These are phyloP conservation scores for Vitis hybrid DNA, from an alignment of 177 flowering plant species.

Conservation along the genomic window DNA sequence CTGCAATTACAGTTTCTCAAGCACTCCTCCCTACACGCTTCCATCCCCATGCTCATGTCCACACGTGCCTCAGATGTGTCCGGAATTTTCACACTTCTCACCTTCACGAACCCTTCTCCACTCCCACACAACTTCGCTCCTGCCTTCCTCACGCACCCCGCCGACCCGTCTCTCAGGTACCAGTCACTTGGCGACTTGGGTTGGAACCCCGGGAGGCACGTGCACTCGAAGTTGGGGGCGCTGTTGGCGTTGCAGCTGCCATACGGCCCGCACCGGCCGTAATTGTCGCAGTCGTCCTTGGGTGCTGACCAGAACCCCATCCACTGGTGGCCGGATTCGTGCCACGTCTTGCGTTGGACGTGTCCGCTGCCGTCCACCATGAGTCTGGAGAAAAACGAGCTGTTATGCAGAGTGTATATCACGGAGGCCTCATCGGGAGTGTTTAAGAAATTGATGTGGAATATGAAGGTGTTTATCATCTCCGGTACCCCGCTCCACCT, in stretches of 20 bases:
- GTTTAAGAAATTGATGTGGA: slow-evolving; percentile 6
- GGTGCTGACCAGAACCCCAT: not conserved
- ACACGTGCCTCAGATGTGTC: slow-evolving; percentile 3
- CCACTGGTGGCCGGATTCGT: slow-evolving; percentile 12
- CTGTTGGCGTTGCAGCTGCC: slow-evolving; percentile 18
- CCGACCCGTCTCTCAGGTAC: slow-evolving; percentile 10
- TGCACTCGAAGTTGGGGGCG: slow-evolving; percentile 21
- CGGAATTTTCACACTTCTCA: slow-evolving; percentile 14
- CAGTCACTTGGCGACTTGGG: slow-evolving; percentile 24
- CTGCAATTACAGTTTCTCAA: slow-evolving; percentile 36
- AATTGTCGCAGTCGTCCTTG: not conserved
- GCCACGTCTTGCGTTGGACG: slow-evolving; percentile 16
- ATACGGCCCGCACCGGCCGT: slow-evolving; percentile 5
- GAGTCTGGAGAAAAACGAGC: slow-evolving; percentile 9
- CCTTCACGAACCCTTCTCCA: slow-evolving; percentile 5
- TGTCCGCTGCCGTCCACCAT: slow-evolving; percentile 10
- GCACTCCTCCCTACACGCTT: slow-evolving; percentile 26
- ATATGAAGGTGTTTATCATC: not conserved
- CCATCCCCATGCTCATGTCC: not conserved
- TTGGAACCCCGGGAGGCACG: slow-evolving; percentile 34
- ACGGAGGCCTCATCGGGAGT: slow-evolving; percentile 15
- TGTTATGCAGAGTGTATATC: not conserved
- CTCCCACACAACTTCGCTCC: not conserved
- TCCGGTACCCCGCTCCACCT: slow-evolving; percentile 24
- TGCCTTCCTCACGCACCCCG: not conserved